Conservation (phyloP, 129 eudicot species). For the Dittrichia graveolens region DNA sequence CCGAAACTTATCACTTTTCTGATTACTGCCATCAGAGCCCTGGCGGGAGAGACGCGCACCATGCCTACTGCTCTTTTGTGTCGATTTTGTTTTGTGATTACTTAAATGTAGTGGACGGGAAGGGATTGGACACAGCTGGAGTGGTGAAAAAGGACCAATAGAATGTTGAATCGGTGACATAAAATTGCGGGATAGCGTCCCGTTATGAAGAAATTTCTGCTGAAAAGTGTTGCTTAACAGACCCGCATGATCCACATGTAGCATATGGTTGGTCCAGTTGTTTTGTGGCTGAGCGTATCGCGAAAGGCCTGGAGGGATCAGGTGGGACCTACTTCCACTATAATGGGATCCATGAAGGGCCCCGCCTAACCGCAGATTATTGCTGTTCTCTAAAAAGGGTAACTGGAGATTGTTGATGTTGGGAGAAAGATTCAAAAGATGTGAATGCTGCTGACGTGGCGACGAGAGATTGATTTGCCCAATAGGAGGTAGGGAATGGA, state of each 20-base stretch:
- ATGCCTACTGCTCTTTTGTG: slow-evolving; percentile 52
- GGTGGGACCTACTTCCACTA: slow-evolving; percentile 52
- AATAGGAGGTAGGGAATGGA: slow-evolving; percentile 70
- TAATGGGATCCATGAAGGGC: slow-evolving; percentile 55
- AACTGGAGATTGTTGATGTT: slow-evolving; percentile 51
- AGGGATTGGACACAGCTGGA: slow-evolving; percentile 60
- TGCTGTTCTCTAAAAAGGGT: slow-evolving; percentile 46
- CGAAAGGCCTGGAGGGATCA: slow-evolving; percentile 50
- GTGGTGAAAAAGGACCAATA: slow-evolving; percentile 44
- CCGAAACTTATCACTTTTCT: slow-evolving; percentile 51
- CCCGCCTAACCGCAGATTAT: slow-evolving; percentile 50
- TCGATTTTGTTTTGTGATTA: slow-evolving; percentile 52
- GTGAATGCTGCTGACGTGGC: slow-evolving; percentile 46
- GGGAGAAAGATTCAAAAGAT: slow-evolving; percentile 46
- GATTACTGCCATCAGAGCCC: slow-evolving; percentile 61
- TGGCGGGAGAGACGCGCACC: slow-evolving; percentile 64
- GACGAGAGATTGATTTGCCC: slow-evolving; percentile 55
- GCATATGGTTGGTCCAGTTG: slow-evolving; percentile 64
- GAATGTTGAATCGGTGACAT: slow-evolving; percentile 63
- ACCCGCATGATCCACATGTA: slow-evolving; percentile 74
- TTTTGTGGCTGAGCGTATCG: slow-evolving; percentile 51
- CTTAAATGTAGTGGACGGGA: slow-evolving; percentile 61
- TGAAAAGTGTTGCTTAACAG: slow-evolving; percentile 70
- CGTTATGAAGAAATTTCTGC: slow-evolving; percentile 66
- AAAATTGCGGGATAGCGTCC: slow-evolving; percentile 55